These are phyloP conservation scores for Pythium rhizo-oryzae DNA, from an alignment of 352 stramenopile genomes.

Conservation along the genomic window DNA sequence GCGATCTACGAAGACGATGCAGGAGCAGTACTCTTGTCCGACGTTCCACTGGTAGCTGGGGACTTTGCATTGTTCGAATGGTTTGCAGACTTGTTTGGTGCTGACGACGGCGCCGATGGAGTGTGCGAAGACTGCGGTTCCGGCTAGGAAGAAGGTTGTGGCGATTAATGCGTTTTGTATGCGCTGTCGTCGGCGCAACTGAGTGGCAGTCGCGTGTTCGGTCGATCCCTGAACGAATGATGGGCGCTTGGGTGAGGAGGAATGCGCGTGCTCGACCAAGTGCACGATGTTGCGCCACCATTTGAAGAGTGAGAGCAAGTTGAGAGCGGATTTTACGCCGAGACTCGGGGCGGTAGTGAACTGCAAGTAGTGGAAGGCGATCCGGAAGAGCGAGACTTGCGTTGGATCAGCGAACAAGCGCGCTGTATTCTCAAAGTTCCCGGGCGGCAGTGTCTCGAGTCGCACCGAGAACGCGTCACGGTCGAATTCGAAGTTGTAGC, in stretches of 20 bases:
- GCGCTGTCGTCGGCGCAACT: neutral
- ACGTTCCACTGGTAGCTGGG: constrained; percentile 21
- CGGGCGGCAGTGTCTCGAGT: constrained; percentile 31
- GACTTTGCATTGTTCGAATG: constrained; percentile 4
- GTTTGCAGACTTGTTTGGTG: constrained; percentile 3
- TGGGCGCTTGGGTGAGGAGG: neutral
- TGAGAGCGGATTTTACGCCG: constrained; percentile 41
- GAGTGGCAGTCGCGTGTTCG: neutral
- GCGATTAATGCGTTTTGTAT: neutral
- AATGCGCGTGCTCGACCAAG: neutral
- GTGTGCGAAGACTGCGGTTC: constrained; percentile 21
- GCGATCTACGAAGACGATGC: constrained; percentile 30
- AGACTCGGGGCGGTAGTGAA: constrained; percentile 32
- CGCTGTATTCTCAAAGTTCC: constrained; percentile 39
- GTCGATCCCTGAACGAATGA: neutral
- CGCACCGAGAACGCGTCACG: constrained; percentile 38
- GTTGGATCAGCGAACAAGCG: constrained; percentile 46
- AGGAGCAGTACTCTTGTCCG: constrained; percentile 20
- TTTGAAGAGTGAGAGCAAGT: constrained; percentile 46
- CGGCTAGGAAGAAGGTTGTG: constrained; percentile 8
- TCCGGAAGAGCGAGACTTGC: constrained; percentile 42
- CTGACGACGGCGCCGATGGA: constrained; percentile 15
- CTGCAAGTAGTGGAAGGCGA: constrained; percentile 48
- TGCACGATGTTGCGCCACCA: constrained; percentile 38
- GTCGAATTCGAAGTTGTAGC: constrained; percentile 48